These are phyloP conservation scores for Fusarium buharicum DNA, from an alignment of 2,329 filamentous ascomycete species.

Conservation along the genomic window DNA sequence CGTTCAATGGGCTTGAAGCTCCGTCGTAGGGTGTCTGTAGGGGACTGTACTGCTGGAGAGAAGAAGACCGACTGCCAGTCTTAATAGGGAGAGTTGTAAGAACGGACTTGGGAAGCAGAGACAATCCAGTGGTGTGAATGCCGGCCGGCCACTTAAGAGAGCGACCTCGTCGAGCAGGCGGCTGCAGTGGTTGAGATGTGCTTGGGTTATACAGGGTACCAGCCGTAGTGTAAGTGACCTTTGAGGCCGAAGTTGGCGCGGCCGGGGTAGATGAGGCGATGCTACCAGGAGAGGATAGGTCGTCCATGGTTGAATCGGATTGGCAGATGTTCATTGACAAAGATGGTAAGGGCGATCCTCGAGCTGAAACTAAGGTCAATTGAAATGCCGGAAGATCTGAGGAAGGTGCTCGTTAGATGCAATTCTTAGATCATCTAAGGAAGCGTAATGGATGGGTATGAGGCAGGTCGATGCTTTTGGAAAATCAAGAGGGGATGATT, in stretches of 20 bases:
- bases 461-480: constrained; percentile 8
- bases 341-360: constrained; percentile 23
- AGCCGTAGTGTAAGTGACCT: constrained; percentile 63
- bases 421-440: constrained; percentile 27
- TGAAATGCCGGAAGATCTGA: constrained; percentile 34
- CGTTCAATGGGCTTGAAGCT: constrained; percentile 55
- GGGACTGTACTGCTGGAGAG: constrained; percentile 58
- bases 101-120: constrained; percentile 52
- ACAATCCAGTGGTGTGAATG: constrained; percentile 46
- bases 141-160: constrained; percentile 55
- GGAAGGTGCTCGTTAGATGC: constrained; percentile 49
- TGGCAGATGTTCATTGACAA: constrained; percentile 29
- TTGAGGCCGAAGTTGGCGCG: constrained; percentile 40
- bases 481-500: constrained; percentile 6
- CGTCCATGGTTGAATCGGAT: constrained; percentile 48
- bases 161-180: constrained; percentile 63
- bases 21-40: constrained; percentile 66
- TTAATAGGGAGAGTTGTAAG: constrained; percentile 52
- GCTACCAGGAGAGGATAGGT: constrained; percentile 42
- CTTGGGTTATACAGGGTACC: constrained; percentile 66
- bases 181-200: constrained; percentile 58
- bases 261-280: constrained; percentile 38
- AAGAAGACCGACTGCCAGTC: constrained; percentile 29
- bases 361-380: constrained; percentile 7
- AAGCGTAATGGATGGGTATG: constrained; percentile 9